Base-by-base conservation (phyloP, 192 early-diverging fungal species). In the Gonapodya sp. region DNA sequence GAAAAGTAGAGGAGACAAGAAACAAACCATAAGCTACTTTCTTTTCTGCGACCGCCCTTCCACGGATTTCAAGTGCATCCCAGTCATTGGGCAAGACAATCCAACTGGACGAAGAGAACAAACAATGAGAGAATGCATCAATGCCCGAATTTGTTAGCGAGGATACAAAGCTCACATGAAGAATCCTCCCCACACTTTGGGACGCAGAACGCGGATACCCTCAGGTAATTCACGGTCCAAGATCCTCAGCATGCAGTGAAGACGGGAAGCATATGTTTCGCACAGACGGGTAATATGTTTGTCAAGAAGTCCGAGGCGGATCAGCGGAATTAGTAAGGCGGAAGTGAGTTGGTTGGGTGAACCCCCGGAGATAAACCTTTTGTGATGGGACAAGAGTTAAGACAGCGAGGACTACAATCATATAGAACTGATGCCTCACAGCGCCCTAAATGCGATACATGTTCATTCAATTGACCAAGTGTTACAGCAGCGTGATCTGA, bases 281-380 rank as follows among this genome's bases (percentile, higher is more conserved):
- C 75, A 14, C 8, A 34, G 30, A 16, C 2, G 8, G 75, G 8
- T 33, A 34, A 77, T 77, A 33, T 77, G 75, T 2, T 2, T 18
- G 30, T 34, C 30, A 34, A 77, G 75, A 34, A 77, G 75, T 2
- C 30, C 30, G 2, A 2, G 18, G 75, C 75, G 75, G 31, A 77
- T 18, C 18, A 77, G 75, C 8, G 75, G 75, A 33, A 77, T 16
- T 16, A 77, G 2, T 16, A 77, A 33, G 31, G 75, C 18, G 2
- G 75, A 18, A 33, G 34, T 18, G 8, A 77, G 31, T 8, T 77
- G 75, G 8, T 77, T 18, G 18, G 75, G 75, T 16, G 75, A 18
- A 33, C 75, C 75, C 16, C 75, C 75, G 8, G 75, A 77, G 75
- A 34, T 34, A 33, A 64, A 64, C n/a, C n/a, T n/a, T n/a, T n/a